Evolutionary conservation across 1,139 yeast species (phyloP).

Genomic region (Hemisphaericaspora xylofermentans): DNA sequence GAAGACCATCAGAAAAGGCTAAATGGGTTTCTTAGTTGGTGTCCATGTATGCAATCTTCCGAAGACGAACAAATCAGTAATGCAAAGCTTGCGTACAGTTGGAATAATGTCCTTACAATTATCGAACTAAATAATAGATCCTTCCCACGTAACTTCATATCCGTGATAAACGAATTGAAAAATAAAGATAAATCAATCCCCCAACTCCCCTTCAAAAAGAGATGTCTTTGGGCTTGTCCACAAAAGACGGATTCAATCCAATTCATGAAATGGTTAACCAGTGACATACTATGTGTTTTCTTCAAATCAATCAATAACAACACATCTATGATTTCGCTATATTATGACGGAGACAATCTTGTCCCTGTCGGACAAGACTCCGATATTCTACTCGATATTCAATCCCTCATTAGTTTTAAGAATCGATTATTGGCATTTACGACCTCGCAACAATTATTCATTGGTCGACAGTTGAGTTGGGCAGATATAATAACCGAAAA

Average conservation of each 20-base stretch:
- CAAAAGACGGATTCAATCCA: slow-evolving; percentile 42
- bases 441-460: slow-evolving; percentile 24
- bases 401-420: slow-evolving; percentile 26
- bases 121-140: slow-evolving; percentile 46
- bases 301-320: slow-evolving; percentile 11
- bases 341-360: slow-evolving; percentile 8
- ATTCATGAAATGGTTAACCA: slow-evolving; percentile 60
- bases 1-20: slow-evolving; percentile 4
- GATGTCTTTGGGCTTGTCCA: slow-evolving; percentile 44
- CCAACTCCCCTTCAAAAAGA: slow-evolving; percentile 40
- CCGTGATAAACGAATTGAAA: slow-evolving; percentile 32
- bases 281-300: slow-evolving; percentile 46
- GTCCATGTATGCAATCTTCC: slow-evolving; percentile 38
- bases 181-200: slow-evolving; percentile 42
- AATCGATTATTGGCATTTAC: slow-evolving; percentile 23
- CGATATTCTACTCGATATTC: slow-evolving; percentile 6
- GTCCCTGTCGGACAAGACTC: slow-evolving; percentile 7
- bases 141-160: slow-evolving; percentile 29
- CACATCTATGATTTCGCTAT: slow-evolving; percentile 10
- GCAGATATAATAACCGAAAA: slow-evolving; percentile 59
- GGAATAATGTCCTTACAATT: slow-evolving; percentile 59
- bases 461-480: slow-evolving; percentile 71
- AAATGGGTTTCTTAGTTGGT: slow-evolving; percentile 60
- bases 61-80: slow-evolving; percentile 22
- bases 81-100: slow-evolving; percentile 64